phyloP scores from a whole-genome alignment of 1,284 basidiomycete species.

The Ganoderma sinense region DNA sequence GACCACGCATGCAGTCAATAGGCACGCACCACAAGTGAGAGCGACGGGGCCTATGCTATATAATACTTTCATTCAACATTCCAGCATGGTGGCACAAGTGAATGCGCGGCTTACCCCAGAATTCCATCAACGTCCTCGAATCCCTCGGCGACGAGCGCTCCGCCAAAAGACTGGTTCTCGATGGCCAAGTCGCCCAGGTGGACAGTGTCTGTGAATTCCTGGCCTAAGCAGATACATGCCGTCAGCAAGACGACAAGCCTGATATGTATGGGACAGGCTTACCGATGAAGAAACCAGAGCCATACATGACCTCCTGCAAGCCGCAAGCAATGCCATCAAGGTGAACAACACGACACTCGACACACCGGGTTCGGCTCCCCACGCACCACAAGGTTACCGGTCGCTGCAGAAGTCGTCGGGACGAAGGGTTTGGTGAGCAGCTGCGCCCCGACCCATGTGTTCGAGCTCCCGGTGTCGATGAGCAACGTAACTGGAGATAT shows the following conservation, averaged over 20 bases:
- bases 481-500: conserved; percentile 24
- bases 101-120: conserved; percentile 42
- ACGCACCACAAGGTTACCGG: conserved; percentile 26
- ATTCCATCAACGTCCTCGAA: conserved; percentile 55
- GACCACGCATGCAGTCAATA: too few relatives aligned
- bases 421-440: conserved; percentile 41
- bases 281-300: conserved; percentile 59
- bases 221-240: conserved; percentile 9
- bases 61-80: background rate
- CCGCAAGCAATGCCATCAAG: background rate
- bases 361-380: background rate
- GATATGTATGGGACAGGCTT: background rate
- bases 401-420: conserved; percentile 46
- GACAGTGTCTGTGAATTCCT: conserved; percentile 38
- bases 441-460: conserved; percentile 68
- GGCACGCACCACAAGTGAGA: conserved; percentile 43
- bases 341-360: background rate
- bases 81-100: background rate
- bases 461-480: conserved; percentile 47
- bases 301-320: conserved; percentile 51
- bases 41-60: conserved; percentile 55
- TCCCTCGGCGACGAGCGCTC: conserved; percentile 48
- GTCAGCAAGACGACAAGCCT: background rate
- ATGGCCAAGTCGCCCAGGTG: conserved; percentile 30
- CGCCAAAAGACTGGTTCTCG: conserved; percentile 57